Conservation (phyloP, 2,329 filamentous ascomycete genomes). For the Alternaria metachromatica region DNA sequence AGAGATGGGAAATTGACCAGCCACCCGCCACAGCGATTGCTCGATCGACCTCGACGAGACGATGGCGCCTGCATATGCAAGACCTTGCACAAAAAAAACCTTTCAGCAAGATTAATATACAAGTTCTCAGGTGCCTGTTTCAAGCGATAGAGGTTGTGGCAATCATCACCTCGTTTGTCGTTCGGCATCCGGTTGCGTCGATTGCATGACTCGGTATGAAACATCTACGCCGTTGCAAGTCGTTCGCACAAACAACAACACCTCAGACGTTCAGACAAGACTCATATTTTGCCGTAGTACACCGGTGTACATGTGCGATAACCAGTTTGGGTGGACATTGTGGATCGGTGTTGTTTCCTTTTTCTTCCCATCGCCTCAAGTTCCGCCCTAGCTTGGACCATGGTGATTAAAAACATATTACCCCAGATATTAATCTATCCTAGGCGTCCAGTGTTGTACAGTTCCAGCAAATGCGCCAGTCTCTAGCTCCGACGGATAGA, state of each 20-base stretch:
- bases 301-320: constrained; percentile 1
- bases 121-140: background rate
- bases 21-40: background rate
- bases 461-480: constrained; percentile 22
- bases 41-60: background rate
- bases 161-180: background rate
- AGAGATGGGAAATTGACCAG: background rate
- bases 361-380: constrained; percentile 9
- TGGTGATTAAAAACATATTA: constrained; percentile 36
- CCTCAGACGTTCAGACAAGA: background rate
- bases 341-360: constrained; percentile 9
- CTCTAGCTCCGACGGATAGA: constrained; percentile 3
- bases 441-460: constrained; percentile 15
- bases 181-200: background rate
- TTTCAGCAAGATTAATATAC: background rate
- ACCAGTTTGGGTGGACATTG: background rate
- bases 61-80: background rate
- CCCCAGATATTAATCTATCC: constrained; percentile 44
- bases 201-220: background rate
- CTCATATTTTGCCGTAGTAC: constrained; percentile 2
- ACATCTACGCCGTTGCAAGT: background rate
- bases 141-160: background rate
- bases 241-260: background rate
- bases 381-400: constrained; percentile 19
- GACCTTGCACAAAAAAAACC: background rate